Percentiles rank a stretch among this genome's conserved stretches.
phyloP scores from a whole-genome alignment of 2,329 filamentous ascomycete genomes.

The Arthroderma sp. region DNA sequence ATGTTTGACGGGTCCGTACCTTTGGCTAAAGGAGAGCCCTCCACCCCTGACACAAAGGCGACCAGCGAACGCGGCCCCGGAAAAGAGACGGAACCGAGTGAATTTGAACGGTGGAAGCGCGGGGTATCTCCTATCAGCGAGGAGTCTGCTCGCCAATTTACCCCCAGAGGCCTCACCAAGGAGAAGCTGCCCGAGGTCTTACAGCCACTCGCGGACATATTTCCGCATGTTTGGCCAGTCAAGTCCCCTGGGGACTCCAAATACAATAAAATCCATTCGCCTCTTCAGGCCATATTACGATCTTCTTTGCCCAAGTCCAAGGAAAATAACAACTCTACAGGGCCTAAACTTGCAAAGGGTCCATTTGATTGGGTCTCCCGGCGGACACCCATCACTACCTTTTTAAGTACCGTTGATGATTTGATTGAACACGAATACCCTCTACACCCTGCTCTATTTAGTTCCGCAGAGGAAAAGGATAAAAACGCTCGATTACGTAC shows the following conservation, averaged over 20 bases:
- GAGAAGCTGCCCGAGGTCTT: conserved; percentile 39
- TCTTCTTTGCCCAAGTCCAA: conserved; percentile 57
- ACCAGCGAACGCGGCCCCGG: not conserved
- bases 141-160: conserved; percentile 24
- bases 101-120: conserved; percentile 30
- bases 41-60: not conserved
- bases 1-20: conserved; percentile 61
- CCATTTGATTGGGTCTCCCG: conserved; percentile 59
- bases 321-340: conserved; percentile 48
- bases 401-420: conserved; percentile 60
- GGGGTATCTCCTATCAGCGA: conserved; percentile 23
- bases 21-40: not conserved
- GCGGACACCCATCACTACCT: conserved; percentile 70
- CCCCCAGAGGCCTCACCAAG: conserved; percentile 23
- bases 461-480: conserved; percentile 43
- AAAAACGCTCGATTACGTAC: conserved; percentile 44
- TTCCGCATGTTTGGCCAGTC: conserved; percentile 79
- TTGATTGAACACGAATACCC: conserved; percentile 73
- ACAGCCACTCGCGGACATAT: conserved; percentile 65
- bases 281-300: conserved; percentile 70
- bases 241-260: conserved; percentile 77
- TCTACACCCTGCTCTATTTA: conserved; percentile 65
- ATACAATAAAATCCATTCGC: conserved; percentile 70
- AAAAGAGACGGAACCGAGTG: conserved; percentile 12
- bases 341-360: conserved; percentile 50